Conservation (phyloP, 768 basidiomycete genomes). For the Filobasidium floriforme region DNA sequence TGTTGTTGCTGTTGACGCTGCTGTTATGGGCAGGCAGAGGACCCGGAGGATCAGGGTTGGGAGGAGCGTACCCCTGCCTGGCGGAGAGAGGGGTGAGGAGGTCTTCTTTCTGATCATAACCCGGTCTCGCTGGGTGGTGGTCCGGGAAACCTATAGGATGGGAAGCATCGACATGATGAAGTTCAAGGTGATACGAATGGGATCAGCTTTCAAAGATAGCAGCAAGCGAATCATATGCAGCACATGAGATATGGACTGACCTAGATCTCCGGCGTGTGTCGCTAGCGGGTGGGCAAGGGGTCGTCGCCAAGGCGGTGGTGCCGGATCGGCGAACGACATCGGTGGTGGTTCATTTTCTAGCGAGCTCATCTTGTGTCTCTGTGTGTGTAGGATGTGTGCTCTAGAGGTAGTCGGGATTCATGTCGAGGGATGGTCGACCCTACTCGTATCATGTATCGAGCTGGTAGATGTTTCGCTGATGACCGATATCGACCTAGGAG, state of each 20-base stretch:
- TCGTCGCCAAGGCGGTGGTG: not conserved
- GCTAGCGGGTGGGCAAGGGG: not conserved
- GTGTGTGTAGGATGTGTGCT: too few species aligned
- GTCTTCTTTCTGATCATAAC: slow-evolving; percentile 39
- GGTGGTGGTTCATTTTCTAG: not conserved
- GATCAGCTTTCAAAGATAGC: too few species aligned
- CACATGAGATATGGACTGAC: not conserved
- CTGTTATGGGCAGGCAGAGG: not conserved
- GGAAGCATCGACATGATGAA: too few species aligned
- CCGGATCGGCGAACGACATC: not conserved
- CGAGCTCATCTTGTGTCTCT: not conserved
- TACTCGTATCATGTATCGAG: not conserved
- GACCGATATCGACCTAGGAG: too few species aligned
- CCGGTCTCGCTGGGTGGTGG: slow-evolving; percentile 40
- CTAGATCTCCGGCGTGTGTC: not conserved
- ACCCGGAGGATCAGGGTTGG: not conserved
- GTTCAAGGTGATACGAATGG: too few species aligned
- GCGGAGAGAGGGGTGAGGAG: slow-evolving; percentile 40
- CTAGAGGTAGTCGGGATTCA: too few species aligned
- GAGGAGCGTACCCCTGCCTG: slow-evolving; percentile 34
- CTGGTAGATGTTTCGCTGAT: not conserved
- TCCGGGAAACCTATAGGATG: slow-evolving; percentile 39
- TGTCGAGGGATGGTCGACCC: too few species aligned
- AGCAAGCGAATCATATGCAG: too few species aligned
- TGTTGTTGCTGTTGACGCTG: too few species aligned